Evolutionary conservation across 2,329 filamentous ascomycete species (phyloP), one percentile per base, ranked within the genome.

Genomic region (Colletotrichum aenigma): DNA sequence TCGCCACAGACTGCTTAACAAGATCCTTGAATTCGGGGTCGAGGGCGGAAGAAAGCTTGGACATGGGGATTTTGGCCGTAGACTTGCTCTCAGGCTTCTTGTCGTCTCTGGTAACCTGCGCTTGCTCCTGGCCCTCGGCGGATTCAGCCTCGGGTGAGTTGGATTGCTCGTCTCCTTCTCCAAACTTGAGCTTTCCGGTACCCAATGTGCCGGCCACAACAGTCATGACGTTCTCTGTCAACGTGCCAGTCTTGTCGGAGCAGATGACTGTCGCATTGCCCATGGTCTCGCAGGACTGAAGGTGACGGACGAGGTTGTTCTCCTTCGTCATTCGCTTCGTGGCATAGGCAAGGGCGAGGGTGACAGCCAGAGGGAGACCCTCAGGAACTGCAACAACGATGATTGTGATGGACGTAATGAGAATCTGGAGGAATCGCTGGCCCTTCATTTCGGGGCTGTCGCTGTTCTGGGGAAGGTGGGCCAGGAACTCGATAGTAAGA

Each of bases 211-310:
- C 91, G 43, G 88, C 87, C 18, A 92, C 90, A 4, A 91, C 89
- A 7, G 86, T 90, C 91, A 93, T 93, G 77, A 90, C 89, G 77
- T 93, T 92, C 78, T 92, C 89, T 0, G 91, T 93, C 26, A 93
- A 83, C 1, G 92, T 93, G 6, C 92, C 92, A 0, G 91, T 93
- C 81, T 93, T 93, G 79, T 93, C 92, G 1, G 91, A 93, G 80
- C 91, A 93, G 65, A 93, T 88, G 9, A 88, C 91, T 0, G 91
- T 93, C 10, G 90, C 90, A 78, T 92, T 92, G 9, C 91, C 91
- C 91, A 93, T 93, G 7, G 90, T 91, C 78, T 93, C 91, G 78
- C 90, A 91, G 3, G 91, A 91, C 66, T 89, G 87, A 38, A 93
- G 83, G 36, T 91, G 84, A 15, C 91, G 89, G 61, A 93, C 91